Evolutionary conservation across 2,329 filamentous ascomycete species (phyloP), one percentile per base, ranked within the genome.

Genomic region (Xylariaceae sp.): DNA sequence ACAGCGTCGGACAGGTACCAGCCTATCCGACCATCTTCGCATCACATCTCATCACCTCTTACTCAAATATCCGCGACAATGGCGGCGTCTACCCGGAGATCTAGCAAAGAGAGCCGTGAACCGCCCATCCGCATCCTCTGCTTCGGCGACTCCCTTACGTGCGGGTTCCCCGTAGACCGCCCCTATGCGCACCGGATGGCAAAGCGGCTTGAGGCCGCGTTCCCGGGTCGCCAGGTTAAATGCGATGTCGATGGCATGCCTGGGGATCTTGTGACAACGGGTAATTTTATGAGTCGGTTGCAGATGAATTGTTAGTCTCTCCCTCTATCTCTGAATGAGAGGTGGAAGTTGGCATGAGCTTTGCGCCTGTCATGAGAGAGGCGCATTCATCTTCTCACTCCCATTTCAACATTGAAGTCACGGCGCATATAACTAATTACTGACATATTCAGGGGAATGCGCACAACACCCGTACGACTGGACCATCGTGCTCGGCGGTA

Each of bases 61-160:
- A 30, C 23, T 5, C 13, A 23, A 15, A 13, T 11, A 13, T 9
- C 30, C 42, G 59, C 55, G 47, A 39, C 60, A 5, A 62, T 62
- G 58, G 42, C 62, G 10, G 3, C 52, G 13, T 52, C 52, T 11
- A 23, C 52, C 2, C 51, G 47, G 39, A 53, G 45, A 30, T 4
- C 49, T 8, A 23, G 23, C 30, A 58, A 49, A 15, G 65, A 58
- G 60, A 69, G 67, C 58, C 68, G 73, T 37, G 67, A 62, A 64
- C 69, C 68, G 56, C 71, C 74, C 35, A 74, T 85, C 34, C 76
- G 78, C 67, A 80, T 87, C 67, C 78, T 87, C 61, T 87, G 84
- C 75, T 84, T 87, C 71, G 85, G 85, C 70, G 79, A 87, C 76
- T 86, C 83, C 45, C 78, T 88, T 51, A 88, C 85, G 4, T 77